These are phyloP conservation scores for Ulmus americana DNA, from an alignment of 331 rosid species.

Conservation along the genomic window DNA sequence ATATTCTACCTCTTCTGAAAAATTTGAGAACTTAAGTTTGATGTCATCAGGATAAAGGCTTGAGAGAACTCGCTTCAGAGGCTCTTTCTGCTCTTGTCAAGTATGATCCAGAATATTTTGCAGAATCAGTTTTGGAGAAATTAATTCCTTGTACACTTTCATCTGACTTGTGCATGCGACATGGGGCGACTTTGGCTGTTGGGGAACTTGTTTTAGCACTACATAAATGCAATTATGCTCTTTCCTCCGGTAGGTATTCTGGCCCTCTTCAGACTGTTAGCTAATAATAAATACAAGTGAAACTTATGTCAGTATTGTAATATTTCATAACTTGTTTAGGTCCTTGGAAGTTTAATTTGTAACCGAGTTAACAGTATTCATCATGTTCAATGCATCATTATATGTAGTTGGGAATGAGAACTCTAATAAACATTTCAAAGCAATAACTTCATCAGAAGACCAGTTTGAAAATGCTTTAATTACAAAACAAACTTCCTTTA, in stretches of 20 bases:
- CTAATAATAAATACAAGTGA: slow-evolving; percentile 2
- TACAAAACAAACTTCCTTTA: too few relatives aligned
- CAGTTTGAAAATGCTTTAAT: neutral
- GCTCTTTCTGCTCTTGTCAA: slow-evolving; percentile 78
- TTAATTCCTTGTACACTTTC: slow-evolving; percentile 81
- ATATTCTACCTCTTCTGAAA: neutral
- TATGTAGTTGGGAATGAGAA: neutral
- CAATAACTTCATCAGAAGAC: neutral
- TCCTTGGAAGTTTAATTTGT: neutral
- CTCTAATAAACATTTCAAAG: neutral
- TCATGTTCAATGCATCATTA: neutral
- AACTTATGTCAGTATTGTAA: neutral
- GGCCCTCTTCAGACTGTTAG: slow-evolving; percentile 23
- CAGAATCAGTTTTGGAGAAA: slow-evolving; percentile 54
- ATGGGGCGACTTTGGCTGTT: slow-evolving; percentile 80
- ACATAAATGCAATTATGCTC: slow-evolving; percentile 51
- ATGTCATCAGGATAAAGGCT: slow-evolving; percentile 66
- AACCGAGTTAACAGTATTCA: neutral
- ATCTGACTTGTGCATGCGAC: slow-evolving; percentile 92
- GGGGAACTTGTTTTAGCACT: slow-evolving; percentile 79
- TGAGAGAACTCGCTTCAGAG: slow-evolving; percentile 87
- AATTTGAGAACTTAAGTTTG: slow-evolving; percentile 4
- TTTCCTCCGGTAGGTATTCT: slow-evolving; percentile 59
- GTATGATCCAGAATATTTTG: slow-evolving; percentile 66
- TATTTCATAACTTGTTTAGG: neutral